phyloP scores from a whole-genome alignment of 805 yeast genomes.

The Lipomyces spencermartinsiae region DNA sequence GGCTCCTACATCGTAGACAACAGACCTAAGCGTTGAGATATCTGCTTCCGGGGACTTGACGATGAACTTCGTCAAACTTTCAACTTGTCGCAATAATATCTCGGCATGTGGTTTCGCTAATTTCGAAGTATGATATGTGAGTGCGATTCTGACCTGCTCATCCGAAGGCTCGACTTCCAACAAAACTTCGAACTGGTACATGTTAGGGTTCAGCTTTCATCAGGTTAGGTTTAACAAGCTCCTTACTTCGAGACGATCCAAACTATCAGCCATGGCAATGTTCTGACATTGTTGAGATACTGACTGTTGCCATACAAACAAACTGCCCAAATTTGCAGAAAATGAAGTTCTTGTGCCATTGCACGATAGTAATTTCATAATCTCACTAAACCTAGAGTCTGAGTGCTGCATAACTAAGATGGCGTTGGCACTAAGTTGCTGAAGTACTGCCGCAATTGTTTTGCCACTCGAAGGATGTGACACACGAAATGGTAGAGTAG shows the following conservation, averaged over 20 bases:
- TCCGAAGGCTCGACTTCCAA: conserved; percentile 23
- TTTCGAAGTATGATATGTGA: conserved; percentile 23
- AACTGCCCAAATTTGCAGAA: conserved; percentile 12
- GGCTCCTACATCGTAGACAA: neutral
- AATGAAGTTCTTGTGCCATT: neutral
- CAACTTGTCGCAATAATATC: conserved; percentile 12
- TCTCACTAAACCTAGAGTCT: conserved; percentile 7
- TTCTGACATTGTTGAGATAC: neutral
- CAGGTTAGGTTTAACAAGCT: neutral
- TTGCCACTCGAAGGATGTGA: neutral
- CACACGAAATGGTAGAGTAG: conserved; percentile 27
- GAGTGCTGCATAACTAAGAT: conserved; percentile 14
- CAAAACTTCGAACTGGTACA: conserved; percentile 22
- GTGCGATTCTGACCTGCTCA: neutral
- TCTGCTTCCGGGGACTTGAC: neutral
- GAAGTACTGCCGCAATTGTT: neutral
- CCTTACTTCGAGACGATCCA: conserved; percentile 26
- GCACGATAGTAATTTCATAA: conserved; percentile 2
- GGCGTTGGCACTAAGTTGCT: neutral
- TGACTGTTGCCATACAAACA: conserved; percentile 34
- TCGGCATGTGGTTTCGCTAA: conserved; percentile 9
- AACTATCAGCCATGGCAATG: conserved; percentile 4
- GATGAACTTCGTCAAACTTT: neutral
- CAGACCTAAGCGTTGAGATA: neutral
- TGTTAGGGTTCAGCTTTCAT: neutral